Evolutionary conservation across 2,329 filamentous ascomycete species (phyloP).

Genomic region (Ophiostoma novo-ulmi): DNA sequence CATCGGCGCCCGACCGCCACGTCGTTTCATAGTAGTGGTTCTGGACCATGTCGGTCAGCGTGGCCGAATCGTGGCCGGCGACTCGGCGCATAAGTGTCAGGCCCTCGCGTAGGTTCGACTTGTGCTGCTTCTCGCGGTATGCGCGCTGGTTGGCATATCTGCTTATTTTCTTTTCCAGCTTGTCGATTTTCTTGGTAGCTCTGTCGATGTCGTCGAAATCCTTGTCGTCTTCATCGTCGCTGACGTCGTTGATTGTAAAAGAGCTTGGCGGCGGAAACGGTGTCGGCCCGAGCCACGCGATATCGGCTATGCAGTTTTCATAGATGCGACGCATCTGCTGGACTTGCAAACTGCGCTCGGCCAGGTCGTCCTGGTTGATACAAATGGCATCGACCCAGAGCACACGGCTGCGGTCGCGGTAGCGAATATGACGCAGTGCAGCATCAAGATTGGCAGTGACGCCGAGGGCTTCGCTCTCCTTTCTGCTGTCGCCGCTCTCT

Average conservation of each 20-base stretch:
- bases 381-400: slow-evolving; percentile 29
- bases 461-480: not conserved
- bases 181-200: not conserved
- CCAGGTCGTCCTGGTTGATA: slow-evolving; percentile 26
- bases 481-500: not conserved
- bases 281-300: not conserved
- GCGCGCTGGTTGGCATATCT: not conserved
- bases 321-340: slow-evolving; percentile 26
- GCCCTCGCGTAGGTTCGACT: slow-evolving; percentile 16
- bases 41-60: not conserved
- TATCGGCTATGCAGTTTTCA: slow-evolving; percentile 15
- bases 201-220: not conserved
- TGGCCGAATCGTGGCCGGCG: not conserved
- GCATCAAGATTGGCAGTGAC: not conserved
- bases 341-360: slow-evolving; percentile 25
- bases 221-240: not conserved
- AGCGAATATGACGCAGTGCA: not conserved
- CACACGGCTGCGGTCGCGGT: slow-evolving; percentile 8
- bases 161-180: not conserved
- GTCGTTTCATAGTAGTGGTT: not conserved
- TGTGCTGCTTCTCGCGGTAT: not conserved
- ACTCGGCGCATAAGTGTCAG: slow-evolving; percentile 17
- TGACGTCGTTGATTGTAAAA: not conserved
- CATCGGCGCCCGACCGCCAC: not conserved
- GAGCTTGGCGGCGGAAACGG: not conserved